Conservation (phyloP, 495 filamentous ascomycete species). For the Penicillium verhagenii region DNA sequence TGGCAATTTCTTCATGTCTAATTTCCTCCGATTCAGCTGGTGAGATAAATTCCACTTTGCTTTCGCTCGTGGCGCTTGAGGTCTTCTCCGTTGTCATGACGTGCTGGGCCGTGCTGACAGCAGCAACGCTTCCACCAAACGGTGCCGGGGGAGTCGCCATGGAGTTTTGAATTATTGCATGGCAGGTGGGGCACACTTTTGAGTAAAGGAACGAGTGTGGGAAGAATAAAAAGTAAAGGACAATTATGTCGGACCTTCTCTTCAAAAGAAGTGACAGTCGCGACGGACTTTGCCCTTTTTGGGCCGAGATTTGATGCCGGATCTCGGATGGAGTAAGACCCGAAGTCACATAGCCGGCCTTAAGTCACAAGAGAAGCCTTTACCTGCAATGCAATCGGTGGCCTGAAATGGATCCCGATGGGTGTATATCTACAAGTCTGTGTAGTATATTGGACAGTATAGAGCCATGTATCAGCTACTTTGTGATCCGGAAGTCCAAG, state of each 20-base stretch:
- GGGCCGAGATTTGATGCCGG: slow-evolving; percentile 6
- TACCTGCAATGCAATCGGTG: neutral
- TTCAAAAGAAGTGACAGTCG: neutral
- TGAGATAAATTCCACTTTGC: neutral
- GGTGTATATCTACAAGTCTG: neutral
- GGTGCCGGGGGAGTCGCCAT: slow-evolving; percentile 23
- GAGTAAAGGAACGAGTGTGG: neutral
- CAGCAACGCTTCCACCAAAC: slow-evolving; percentile 15
- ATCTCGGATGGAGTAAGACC: slow-evolving; percentile 3
- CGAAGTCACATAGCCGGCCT: neutral
- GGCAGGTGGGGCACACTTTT: neutral
- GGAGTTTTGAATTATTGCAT: slow-evolving; percentile 6
- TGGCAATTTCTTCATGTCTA: slow-evolving; percentile 32
- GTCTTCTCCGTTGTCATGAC: slow-evolving; percentile 15
- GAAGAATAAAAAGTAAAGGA: neutral
- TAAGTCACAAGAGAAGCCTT: neutral
- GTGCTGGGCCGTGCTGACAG: slow-evolving; percentile 13
- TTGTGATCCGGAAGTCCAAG: neutral
- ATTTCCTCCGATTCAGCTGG: slow-evolving; percentile 21
- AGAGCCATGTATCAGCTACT: neutral
- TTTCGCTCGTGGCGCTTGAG: no score
- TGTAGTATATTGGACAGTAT: neutral
- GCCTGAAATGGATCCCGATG: neutral
- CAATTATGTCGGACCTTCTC: neutral
- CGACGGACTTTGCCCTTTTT: slow-evolving; percentile 2